Percentiles rank a stretch among this genome's conserved stretches.
phyloP scores from a whole-genome alignment of 2,329 filamentous ascomycete genomes.

The Fusarium dimerum region DNA sequence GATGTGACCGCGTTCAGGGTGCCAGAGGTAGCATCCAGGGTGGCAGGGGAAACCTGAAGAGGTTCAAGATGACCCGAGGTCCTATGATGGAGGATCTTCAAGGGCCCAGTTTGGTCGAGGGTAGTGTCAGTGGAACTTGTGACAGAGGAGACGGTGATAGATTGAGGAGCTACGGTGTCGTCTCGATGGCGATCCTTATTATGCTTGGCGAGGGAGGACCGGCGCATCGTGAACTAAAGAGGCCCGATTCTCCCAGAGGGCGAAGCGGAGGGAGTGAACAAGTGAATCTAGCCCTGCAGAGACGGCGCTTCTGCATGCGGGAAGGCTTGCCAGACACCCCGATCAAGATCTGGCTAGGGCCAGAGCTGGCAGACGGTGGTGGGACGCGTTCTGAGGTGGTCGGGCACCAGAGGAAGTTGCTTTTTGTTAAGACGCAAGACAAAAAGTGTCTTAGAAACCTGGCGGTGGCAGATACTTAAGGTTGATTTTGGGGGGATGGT shows the following conservation, averaged over 20 bases:
- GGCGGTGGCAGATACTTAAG: not conserved
- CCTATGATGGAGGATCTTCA: constrained; percentile 15
- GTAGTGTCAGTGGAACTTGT: constrained; percentile 7
- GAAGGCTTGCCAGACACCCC: not conserved
- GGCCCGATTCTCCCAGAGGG: not conserved
- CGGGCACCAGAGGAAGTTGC: not conserved
- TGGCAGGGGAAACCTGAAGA: constrained; percentile 5
- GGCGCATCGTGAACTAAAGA: constrained; percentile 27
- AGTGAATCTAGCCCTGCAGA: constrained; percentile 20
- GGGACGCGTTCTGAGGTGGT: not conserved
- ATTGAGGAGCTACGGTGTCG: constrained; percentile 5
- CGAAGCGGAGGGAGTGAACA: constrained; percentile 7
- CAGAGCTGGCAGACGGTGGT: not conserved
- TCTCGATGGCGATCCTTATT: constrained; percentile 22
- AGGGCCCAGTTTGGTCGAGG: constrained; percentile 20
- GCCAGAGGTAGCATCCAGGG: constrained; percentile 6
- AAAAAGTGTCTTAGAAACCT: not conserved
- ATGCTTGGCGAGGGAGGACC: constrained; percentile 13
- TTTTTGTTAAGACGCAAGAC: not conserved
- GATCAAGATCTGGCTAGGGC: not conserved
- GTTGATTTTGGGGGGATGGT: not conserved
- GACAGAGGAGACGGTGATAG: constrained; percentile 9
- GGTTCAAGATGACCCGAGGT: not conserved
- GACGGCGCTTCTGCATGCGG: constrained; percentile 25
- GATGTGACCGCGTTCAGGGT: constrained; percentile 1